A percentile compares a stretch with the other conserved stretches of the same genome.
Conservation (phyloP, 306 rosid genomes). For the Begonia masoniana region DNA sequence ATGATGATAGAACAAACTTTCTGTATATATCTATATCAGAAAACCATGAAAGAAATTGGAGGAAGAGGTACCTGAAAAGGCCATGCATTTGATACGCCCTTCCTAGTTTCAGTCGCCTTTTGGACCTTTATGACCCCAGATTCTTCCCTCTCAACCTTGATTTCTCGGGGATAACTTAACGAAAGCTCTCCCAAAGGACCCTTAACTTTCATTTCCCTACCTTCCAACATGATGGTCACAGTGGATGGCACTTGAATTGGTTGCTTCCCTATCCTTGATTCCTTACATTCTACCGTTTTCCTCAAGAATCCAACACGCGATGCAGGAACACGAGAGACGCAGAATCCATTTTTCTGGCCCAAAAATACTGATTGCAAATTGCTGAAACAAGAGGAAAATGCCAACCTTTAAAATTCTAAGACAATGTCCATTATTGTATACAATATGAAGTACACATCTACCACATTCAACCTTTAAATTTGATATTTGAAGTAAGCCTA, state of each 20-base stretch:
- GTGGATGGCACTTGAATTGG: conserved; percentile 64
- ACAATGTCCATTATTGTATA: too few relatives aligned
- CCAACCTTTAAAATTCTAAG: too few relatives aligned
- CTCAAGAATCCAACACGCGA: conserved; percentile 28
- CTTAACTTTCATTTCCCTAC: conserved; percentile 61
- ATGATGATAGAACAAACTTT: too few relatives aligned
- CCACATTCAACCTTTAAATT: too few relatives aligned
- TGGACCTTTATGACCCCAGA: conserved; percentile 41
- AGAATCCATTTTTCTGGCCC: conserved; percentile 46
- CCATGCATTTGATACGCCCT: conserved; percentile 72
- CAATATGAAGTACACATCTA: too few relatives aligned
- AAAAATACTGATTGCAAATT: conserved; percentile 51
- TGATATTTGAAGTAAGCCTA: too few relatives aligned
- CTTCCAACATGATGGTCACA: conserved; percentile 66
- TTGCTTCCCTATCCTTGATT: conserved; percentile 92
- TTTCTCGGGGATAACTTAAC: conserved; percentile 73
- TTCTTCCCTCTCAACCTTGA: conserved; percentile 50
- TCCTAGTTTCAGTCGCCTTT: conserved; percentile 76
- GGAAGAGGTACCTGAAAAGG: too few relatives aligned
- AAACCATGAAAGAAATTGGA: background rate
- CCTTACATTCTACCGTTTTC: conserved; percentile 71
- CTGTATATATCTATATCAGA: background rate
- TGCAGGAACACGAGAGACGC: conserved; percentile 24
- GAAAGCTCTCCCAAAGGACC: conserved; percentile 92
- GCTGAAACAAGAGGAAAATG: conserved; percentile 32